Evolutionary conservation across 202 grass and related monocot species (phyloP).

Genomic region (Sporobolus alterniflorus): DNA sequence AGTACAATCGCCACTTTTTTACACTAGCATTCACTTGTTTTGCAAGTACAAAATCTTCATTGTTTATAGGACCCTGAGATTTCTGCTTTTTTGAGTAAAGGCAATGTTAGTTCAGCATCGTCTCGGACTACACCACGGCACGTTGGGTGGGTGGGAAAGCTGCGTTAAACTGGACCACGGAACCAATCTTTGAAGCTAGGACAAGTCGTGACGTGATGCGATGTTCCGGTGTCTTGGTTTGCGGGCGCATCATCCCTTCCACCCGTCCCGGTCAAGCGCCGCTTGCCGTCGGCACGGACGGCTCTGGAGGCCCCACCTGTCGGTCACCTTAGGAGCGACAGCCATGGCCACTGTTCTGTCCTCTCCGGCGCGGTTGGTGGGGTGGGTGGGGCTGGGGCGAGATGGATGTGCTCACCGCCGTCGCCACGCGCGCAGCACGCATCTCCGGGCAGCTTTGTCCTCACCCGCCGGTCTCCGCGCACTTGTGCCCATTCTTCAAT

Average conservation of each 20-base stretch:
- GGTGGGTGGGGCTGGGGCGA: neutral
- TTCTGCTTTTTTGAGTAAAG: neutral
- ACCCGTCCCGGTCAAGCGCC: neutral
- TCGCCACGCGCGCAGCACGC: neutral
- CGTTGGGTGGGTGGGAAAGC: conserved; percentile 10
- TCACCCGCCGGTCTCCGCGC: neutral
- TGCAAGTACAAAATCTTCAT: neutral
- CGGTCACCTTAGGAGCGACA: neutral
- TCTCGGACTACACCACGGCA: neutral
- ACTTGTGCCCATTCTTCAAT: conserved; percentile 3
- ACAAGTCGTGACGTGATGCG: neutral
- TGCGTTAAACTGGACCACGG: neutral
- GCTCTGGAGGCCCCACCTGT: neutral
- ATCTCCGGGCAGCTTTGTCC: neutral
- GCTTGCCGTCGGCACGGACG: neutral
- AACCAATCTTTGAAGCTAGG: neutral
- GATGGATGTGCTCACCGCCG: neutral
- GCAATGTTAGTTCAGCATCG: neutral
- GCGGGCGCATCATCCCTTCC: neutral
- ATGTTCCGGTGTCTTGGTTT: neutral
- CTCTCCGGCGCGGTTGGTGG: neutral
- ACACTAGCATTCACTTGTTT: neutral
- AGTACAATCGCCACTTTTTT: neutral
- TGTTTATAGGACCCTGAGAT: neutral
- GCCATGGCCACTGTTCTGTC: neutral